Conservation (phyloP, 2,329 filamentous ascomycete species). For the Aspergillus nomiae region DNA sequence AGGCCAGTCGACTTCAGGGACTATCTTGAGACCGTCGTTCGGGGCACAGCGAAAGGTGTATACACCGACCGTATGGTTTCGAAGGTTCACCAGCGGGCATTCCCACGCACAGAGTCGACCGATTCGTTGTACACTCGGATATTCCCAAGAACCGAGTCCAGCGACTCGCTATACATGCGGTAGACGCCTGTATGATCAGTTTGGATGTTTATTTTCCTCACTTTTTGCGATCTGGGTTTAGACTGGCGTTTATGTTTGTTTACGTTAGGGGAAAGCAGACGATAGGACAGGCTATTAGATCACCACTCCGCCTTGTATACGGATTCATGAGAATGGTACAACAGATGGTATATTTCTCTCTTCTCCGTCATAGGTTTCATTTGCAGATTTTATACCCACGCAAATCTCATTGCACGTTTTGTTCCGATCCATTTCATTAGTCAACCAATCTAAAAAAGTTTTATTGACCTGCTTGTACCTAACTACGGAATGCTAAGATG, state of each 20-base stretch:
- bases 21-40: constrained; percentile 45
- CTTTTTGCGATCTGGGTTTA: not conserved
- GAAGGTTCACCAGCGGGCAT: constrained; percentile 38
- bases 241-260: constrained; percentile 9
- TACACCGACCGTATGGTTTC: constrained; percentile 40
- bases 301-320: not conserved
- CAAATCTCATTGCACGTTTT: constrained; percentile 1
- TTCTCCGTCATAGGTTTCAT: constrained; percentile 3
- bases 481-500: not conserved
- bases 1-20: constrained; percentile 41
- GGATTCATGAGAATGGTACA: constrained; percentile 1
- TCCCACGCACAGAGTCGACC: constrained; percentile 39
- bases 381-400: constrained; percentile 4
- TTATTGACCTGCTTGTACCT: not conserved
- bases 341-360: not conserved
- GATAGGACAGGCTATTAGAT: not conserved
- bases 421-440: not conserved
- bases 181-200: constrained; percentile 15
- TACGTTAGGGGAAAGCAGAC: not conserved
- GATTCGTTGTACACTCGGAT: constrained; percentile 39
- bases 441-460: not conserved
- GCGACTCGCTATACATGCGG: constrained; percentile 38
- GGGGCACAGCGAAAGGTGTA: constrained; percentile 42
- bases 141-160: constrained; percentile 39
- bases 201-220: not conserved